Base-by-base conservation (phyloP, 2,329 filamentous ascomycete genomes). In the Ophiosphaerella korrae region DNA sequence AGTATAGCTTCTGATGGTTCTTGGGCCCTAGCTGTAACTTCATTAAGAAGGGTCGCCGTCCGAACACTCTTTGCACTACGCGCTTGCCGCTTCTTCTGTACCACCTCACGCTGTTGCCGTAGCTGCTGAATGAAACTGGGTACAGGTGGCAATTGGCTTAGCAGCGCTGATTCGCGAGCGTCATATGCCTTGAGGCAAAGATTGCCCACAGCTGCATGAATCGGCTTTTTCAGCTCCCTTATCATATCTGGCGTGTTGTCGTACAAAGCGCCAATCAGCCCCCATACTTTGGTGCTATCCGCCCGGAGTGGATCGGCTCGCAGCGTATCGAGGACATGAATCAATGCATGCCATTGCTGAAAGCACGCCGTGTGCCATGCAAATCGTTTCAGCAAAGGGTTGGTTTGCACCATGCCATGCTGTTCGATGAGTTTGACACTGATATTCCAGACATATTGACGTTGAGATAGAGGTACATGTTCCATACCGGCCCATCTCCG, bases 401-500 rank as follows among this genome's bases (percentile, higher is more conserved):
- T 85, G 0, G 78, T 81, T 62, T 86, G 82, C 7, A 90, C 71
- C 2, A 87, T 77, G 42, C 84, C 76, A 24, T 82, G 82, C 65
- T 88, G 84, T 66, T 91, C 88, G 41, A 89, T 80, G 23, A 90
- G 83, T 63, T 91, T 87, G 21, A 53, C 21, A 39, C 45, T 42
- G 9, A 44, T 36, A 29, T 42, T 42, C 50, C 45, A 53, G 3
- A 53, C 42, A 12, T 42, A 21, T 13, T 34, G 12, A 7, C 38
- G 36, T 14, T 53, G 90, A 79, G 4, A 85, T 83, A 0, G 85
- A 85, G 18, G 84, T 71, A 63, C 89, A 88, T 1, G 90, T 76
- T 47, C 84, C 83, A 53, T 89, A 81, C 44, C 83, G 81, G 11
- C 83, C 81, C 71, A 75, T 58, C 67, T 61, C 23, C 68, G 68